Conservation (phyloP, 805 yeast genomes). For the Kazachstania psychrophila region DNA sequence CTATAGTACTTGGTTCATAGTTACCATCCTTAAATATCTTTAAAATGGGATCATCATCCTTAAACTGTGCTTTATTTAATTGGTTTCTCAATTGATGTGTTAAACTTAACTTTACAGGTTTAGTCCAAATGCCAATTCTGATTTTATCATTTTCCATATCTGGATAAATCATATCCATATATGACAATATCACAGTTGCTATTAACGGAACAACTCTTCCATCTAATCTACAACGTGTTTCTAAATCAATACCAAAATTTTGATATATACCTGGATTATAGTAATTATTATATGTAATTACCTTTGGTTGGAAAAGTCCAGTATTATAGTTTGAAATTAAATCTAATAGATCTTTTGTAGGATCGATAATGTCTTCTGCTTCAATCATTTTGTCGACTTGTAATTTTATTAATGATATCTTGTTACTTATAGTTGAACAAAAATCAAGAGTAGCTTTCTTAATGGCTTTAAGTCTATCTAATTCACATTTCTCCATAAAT, state of each 20-base stretch:
- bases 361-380: slow-evolving; percentile 63
- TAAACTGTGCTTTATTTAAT: slow-evolving; percentile 33
- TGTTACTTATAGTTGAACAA: slow-evolving; percentile 54
- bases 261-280: slow-evolving; percentile 59
- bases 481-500: slow-evolving; percentile 76
- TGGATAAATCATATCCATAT: slow-evolving; percentile 65
- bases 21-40: slow-evolving; percentile 25
- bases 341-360: slow-evolving; percentile 56
- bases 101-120: slow-evolving; percentile 49
- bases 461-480: slow-evolving; percentile 65
- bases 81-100: slow-evolving; percentile 54
- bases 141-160: slow-evolving; percentile 58
- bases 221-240: slow-evolving; percentile 61
- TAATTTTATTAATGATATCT: slow-evolving; percentile 47
- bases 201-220: slow-evolving; percentile 62
- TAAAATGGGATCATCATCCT: slow-evolving; percentile 30
- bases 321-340: slow-evolving; percentile 60
- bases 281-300: slow-evolving; percentile 68
- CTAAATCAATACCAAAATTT: slow-evolving; percentile 73
- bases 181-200: slow-evolving; percentile 51
- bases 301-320: slow-evolving; percentile 67
- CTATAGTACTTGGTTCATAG: slow-evolving; percentile 47
- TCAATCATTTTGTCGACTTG: slow-evolving; percentile 52
- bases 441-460: slow-evolving; percentile 70
- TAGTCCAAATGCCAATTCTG: slow-evolving; percentile 59